phyloP scores from a whole-genome alignment of 2,329 filamentous ascomycete species.

The Cladosporium sp. region DNA sequence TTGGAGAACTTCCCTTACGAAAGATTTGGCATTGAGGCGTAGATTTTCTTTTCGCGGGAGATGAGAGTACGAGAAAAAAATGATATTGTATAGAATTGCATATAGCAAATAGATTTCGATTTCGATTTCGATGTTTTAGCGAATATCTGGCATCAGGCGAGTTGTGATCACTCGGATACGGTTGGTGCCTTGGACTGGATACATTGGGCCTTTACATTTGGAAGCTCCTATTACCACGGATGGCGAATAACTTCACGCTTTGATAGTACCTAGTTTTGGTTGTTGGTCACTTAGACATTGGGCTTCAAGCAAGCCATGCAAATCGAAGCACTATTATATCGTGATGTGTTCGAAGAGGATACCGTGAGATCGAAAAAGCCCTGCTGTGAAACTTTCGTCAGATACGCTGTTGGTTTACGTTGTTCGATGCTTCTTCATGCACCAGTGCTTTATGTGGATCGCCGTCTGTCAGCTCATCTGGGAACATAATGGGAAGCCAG shows the following conservation, averaged over 20 bases:
- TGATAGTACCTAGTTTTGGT: neutral
- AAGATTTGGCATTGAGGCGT: slow-evolving; percentile 19
- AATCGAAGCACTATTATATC: no score
- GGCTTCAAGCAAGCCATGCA: neutral
- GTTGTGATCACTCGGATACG: neutral
- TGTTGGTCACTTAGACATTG: neutral
- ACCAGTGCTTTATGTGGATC: neutral
- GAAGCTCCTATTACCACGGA: neutral
- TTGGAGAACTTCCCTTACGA: slow-evolving; percentile 63
- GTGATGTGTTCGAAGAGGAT: neutral
- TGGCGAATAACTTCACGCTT: neutral
- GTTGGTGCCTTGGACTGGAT: neutral
- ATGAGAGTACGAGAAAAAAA: neutral
- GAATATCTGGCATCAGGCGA: neutral
- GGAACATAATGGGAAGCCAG: neutral
- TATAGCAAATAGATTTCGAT: neutral
- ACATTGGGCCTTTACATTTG: neutral
- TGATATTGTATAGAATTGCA: neutral
- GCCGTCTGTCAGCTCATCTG: neutral
- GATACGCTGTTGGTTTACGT: neutral
- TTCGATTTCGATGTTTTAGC: no score
- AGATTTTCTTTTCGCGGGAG: neutral
- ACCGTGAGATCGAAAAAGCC: neutral
- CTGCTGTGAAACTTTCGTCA: neutral
- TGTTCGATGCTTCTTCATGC: neutral